A percentile compares a stretch with the other conserved stretches of the same genome.
Evolutionary conservation across 75 land plant genomes (phyloP).

Genomic region (Pinus albicaulis): DNA sequence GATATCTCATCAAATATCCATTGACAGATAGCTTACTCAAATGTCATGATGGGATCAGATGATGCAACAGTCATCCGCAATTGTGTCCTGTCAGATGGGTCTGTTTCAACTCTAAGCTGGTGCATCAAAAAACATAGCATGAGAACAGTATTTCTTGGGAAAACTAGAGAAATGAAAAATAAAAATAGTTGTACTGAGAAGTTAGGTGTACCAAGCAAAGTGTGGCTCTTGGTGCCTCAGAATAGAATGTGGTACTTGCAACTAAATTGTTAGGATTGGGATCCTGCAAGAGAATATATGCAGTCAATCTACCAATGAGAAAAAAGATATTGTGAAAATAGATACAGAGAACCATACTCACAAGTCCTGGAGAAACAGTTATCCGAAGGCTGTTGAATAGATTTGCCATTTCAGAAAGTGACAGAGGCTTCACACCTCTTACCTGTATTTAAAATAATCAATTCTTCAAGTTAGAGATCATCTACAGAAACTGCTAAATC

Average conservation of each 20-base stretch:
- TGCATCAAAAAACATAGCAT: conserved; percentile 2
- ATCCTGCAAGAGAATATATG: conserved; percentile 61
- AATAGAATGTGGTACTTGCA: conserved; percentile 81
- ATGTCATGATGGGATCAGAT: conserved; percentile 71
- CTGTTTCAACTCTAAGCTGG: conserved; percentile 96
- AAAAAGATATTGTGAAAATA: not conserved
- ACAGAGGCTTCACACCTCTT: conserved; percentile 83
- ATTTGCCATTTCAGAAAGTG: conserved; percentile 81
- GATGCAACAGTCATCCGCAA: conserved; percentile 92
- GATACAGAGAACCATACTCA: conserved; percentile 34
- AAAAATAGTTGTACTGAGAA: not conserved
- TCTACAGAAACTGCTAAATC: not conserved
- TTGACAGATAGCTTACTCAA: conserved; percentile 57
- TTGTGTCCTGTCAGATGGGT: conserved; percentile 96
- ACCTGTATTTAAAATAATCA: conserved; percentile 47
- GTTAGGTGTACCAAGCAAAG: conserved; percentile 75
- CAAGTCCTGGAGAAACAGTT: conserved; percentile 83
- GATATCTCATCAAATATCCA: not conserved
- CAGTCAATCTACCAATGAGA: not conserved
- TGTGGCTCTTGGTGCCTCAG: conserved; percentile 75
- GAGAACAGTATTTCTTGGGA: not conserved
- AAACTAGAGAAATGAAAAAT: not conserved
- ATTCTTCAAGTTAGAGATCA: not conserved
- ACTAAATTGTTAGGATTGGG: conserved; percentile 91
- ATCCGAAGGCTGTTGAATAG: conserved; percentile 62